These are phyloP conservation scores for Coemansia sp. DNA, from an alignment of 192 early-diverging fungal genomes.

Conservation along the genomic window DNA sequence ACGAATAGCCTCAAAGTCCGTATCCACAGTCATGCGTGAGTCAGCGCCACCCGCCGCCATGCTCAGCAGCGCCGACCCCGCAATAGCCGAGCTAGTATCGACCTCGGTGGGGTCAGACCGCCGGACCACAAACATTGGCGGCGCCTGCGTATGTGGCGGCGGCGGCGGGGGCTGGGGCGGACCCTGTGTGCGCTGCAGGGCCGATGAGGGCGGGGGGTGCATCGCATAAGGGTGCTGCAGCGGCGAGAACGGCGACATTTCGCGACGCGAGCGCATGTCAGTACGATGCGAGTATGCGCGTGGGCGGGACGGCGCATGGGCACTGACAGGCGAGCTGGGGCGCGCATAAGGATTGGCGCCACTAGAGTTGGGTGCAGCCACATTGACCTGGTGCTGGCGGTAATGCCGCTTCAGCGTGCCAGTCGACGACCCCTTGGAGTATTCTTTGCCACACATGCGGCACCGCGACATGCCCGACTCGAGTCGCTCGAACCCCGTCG, in stretches of 20 bases:
- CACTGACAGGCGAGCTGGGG: conserved; percentile 10
- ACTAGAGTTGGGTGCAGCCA: conserved; percentile 19
- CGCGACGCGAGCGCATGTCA: conserved; percentile 33
- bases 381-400: conserved; percentile 52
- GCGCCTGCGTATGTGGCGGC: conserved; percentile 5
- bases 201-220: background rate
- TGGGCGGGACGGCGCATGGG: conserved; percentile 29
- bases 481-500: conserved; percentile 53
- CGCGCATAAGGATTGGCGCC: conserved; percentile 17
- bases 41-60: conserved; percentile 47
- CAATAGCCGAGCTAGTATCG: conserved; percentile 49
- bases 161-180: conserved; percentile 1
- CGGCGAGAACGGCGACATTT: conserved; percentile 42
- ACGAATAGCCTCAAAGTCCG: conserved; percentile 12
- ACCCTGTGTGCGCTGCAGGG: background rate
- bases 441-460: conserved; percentile 53
- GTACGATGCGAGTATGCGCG: conserved; percentile 53
- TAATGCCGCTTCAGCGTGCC: conserved; percentile 58
- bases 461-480: conserved; percentile 57
- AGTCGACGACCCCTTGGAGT: conserved; percentile 55
- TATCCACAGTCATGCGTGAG: conserved; percentile 27
- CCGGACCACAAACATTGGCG: background rate
- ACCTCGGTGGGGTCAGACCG: conserved; percentile 25
- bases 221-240: conserved; percentile 1
- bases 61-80: conserved; percentile 54